phyloP scores from a whole-genome alignment of 2,329 filamentous ascomycete genomes.

The Stagonosporopsis rhizophila region DNA sequence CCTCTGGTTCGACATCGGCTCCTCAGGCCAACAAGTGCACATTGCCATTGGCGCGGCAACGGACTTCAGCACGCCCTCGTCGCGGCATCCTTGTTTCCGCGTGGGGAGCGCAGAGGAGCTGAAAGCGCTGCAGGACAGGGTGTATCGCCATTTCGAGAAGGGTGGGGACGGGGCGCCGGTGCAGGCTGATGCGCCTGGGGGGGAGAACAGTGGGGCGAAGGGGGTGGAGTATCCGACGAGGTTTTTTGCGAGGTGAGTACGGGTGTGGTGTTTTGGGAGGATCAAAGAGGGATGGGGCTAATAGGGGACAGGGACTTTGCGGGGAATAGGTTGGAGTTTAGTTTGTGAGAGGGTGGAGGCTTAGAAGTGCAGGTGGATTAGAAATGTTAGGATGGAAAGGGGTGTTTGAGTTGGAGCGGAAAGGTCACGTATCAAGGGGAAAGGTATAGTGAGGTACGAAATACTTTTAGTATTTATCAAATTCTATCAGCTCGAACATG shows the following conservation, averaged over 20 bases:
- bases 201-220: conserved; percentile 50
- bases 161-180: conserved; percentile 60
- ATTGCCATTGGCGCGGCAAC: conserved; percentile 56
- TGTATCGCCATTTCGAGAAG: conserved; percentile 60
- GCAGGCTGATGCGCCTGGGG: conserved; percentile 64
- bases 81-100: conserved; percentile 66
- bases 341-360: conserved; percentile 28
- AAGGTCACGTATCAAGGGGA: not conserved
- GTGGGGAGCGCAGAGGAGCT: conserved; percentile 59
- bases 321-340: conserved; percentile 52
- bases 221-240: conserved; percentile 66
- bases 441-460: conserved; percentile 4
- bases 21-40: conserved; percentile 64
- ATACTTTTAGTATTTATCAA: conserved; percentile 13
- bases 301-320: conserved; percentile 41
- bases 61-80: conserved; percentile 48
- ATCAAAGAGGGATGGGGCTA: not conserved
- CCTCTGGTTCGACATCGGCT: conserved; percentile 67
- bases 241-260: conserved; percentile 62
- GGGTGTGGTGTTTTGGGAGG: no score
- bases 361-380: no score
- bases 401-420: no score
- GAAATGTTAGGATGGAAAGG: no score
- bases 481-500: not conserved
- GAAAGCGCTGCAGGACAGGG: conserved; percentile 53